Evolutionary conservation across 2,329 filamentous ascomycete genomes (phyloP).

Genomic region (Kalaharituber pfeilii): DNA sequence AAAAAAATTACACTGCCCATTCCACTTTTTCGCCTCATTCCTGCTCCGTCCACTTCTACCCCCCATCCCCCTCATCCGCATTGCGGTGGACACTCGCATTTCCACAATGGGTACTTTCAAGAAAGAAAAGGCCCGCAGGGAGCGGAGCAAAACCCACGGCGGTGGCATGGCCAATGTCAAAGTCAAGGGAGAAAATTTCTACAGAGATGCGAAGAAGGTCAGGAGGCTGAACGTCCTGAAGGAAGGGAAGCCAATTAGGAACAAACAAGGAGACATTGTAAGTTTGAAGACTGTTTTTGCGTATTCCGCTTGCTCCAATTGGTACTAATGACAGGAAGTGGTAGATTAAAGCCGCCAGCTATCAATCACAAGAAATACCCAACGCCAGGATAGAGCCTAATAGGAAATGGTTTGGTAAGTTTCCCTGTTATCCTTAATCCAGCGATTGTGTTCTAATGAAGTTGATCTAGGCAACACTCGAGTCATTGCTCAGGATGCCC

Average conservation of each 20-base stretch:
- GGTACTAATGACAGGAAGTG: background rate
- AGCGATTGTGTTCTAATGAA: conserved; percentile 2
- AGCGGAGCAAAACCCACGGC: conserved; percentile 19
- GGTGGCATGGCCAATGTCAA: conserved; percentile 87
- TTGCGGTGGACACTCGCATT: too few species aligned
- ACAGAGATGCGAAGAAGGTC: conserved; percentile 56
- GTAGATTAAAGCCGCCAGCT: conserved; percentile 56
- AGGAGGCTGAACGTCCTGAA: conserved; percentile 83
- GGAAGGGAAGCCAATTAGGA: conserved; percentile 64
- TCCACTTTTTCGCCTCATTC: too few species aligned
- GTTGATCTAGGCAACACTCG: conserved; percentile 56
- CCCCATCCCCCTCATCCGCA: too few species aligned
- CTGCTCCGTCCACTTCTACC: too few species aligned
- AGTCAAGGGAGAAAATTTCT: conserved; percentile 96
- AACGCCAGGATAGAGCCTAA: conserved; percentile 84
- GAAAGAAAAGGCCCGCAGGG: conserved; percentile 22
- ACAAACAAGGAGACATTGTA: conserved; percentile 59
- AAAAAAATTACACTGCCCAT: too few species aligned
- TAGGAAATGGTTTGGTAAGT: conserved; percentile 66
- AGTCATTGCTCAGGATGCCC: conserved; percentile 72
- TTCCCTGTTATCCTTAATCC: background rate
- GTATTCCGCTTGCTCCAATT: background rate
- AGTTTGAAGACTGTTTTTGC: background rate
- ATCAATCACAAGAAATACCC: conserved; percentile 66
- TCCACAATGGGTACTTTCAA: conserved; percentile 24